These are phyloP conservation scores for Ustilago nuda DNA, from an alignment of 1,284 basidiomycete species.

Conservation along the genomic window DNA sequence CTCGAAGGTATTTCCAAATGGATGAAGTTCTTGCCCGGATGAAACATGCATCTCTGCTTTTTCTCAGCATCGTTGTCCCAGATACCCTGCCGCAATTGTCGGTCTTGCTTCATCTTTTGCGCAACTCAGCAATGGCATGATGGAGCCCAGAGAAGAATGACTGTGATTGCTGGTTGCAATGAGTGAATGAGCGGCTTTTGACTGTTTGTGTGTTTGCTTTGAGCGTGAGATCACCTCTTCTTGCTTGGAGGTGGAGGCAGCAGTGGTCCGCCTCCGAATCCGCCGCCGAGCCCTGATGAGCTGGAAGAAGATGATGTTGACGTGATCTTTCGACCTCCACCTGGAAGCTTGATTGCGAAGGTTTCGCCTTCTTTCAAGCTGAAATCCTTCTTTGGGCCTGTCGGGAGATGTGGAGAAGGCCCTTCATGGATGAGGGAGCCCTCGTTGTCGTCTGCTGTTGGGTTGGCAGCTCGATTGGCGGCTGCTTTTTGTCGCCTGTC, in stretches of 20 bases:
- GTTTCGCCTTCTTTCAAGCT: slow-evolving; percentile 96
- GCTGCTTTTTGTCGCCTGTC: slow-evolving; percentile 58
- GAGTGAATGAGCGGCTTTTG: background rate
- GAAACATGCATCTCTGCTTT: background rate
- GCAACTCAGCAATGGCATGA: background rate
- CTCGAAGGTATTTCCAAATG: slow-evolving; percentile 50
- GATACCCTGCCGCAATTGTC: slow-evolving; percentile 4
- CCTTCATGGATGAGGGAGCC: slow-evolving; percentile 27
- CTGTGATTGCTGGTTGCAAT: slow-evolving; percentile 2
- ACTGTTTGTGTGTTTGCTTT: background rate
- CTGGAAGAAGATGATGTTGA: slow-evolving; percentile 23
- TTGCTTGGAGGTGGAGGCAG: slow-evolving; percentile 57
- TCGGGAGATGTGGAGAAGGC: slow-evolving; percentile 71
- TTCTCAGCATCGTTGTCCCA: background rate
- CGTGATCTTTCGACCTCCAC: slow-evolving; percentile 45
- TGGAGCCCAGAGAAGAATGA: background rate
- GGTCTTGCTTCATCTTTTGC: background rate
- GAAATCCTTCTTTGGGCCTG: slow-evolving; percentile 87
- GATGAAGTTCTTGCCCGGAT: slow-evolving; percentile 43
- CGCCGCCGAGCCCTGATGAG: slow-evolving; percentile 33
- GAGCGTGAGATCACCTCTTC: slow-evolving; percentile 26
- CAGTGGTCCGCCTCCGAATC: slow-evolving; percentile 31
- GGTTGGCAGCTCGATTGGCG: slow-evolving; percentile 24
- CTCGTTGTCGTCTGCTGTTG: slow-evolving; percentile 21
- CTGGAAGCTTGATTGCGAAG: slow-evolving; percentile 73